phyloP scores from a whole-genome alignment of 202 grass and related monocot genomes.

The Schoenoplectus triqueter region DNA sequence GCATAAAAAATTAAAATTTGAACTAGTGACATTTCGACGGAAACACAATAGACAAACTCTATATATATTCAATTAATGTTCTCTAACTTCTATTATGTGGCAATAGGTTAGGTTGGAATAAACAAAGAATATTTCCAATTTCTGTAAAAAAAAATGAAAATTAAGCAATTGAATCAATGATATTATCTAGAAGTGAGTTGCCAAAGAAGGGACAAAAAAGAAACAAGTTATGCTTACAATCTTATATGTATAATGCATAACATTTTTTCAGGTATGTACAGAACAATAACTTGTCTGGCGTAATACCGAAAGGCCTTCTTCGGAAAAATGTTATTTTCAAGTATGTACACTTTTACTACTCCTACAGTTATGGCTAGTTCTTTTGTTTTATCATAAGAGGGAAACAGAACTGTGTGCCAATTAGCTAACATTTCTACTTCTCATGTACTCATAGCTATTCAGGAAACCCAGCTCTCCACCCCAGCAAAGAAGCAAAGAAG shows the following conservation, averaged over 20 bases:
- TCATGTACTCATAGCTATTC: constrained; percentile 51
- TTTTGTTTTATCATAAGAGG: constrained; percentile 24
- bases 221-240: neutral
- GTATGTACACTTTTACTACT: constrained; percentile 49
- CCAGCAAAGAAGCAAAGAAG: constrained; percentile 32
- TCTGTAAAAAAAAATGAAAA: neutral
- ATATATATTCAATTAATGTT: neutral
- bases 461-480: constrained; percentile 63
- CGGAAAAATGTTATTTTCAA: constrained; percentile 79
- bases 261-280: constrained; percentile 69
- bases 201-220: neutral
- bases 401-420: constrained; percentile 35
- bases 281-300: constrained; percentile 83
- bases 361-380: constrained; percentile 29
- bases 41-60: too few species aligned
- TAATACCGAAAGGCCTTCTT: constrained; percentile 63
- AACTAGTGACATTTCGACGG: too few species aligned
- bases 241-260: neutral
- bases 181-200: neutral
- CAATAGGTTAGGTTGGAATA: neutral
- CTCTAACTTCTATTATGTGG: neutral
- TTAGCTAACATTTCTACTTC: neutral
- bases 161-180: neutral
- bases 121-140: too few species aligned
- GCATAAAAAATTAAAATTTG: too few species aligned